Percentiles rank a stretch among this genome's conserved stretches.
Conservation (phyloP, 306 rosid genomes). For the Lupinus albus region DNA sequence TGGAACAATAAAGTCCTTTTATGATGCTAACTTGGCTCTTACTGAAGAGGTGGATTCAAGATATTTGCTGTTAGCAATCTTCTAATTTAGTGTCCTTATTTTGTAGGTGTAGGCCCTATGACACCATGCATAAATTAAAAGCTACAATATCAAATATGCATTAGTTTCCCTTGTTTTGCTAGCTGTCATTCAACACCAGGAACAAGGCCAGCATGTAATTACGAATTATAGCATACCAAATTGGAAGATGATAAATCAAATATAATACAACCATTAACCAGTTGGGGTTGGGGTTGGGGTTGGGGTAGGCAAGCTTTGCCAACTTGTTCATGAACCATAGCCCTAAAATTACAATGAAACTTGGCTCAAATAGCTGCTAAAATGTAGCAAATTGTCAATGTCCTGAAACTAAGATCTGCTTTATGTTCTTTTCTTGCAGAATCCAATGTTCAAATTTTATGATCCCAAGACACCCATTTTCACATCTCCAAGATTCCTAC, state of each 20-base stretch:
- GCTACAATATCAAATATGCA: no score
- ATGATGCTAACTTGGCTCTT: conserved; percentile 87
- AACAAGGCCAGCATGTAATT: conserved; percentile 3
- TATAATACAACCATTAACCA: background rate
- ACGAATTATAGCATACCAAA: conserved; percentile 12
- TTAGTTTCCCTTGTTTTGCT: conserved; percentile 13
- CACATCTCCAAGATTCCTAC: conserved; percentile 91
- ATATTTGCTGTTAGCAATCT: conserved; percentile 16
- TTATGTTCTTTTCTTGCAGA: conserved; percentile 50
- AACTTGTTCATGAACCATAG: background rate
- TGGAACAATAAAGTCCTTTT: conserved; percentile 80
- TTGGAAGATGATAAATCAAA: background rate
- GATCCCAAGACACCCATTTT: conserved; percentile 85
- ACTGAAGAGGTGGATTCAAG: conserved; percentile 70
- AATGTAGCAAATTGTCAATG: conserved; percentile 5
- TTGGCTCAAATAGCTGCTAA: conserved; percentile 9
- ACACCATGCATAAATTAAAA: background rate
- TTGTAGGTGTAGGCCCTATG: background rate
- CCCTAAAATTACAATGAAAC: background rate
- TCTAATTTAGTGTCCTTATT: background rate
- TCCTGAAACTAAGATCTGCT: conserved; percentile 33
- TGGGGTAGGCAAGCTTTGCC: no score
- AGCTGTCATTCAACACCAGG: background rate
- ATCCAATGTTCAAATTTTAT: conserved; percentile 73
- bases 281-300: background rate